Conservation (phyloP, 2,329 filamentous ascomycete genomes). For the Madurella mycetomatis region DNA sequence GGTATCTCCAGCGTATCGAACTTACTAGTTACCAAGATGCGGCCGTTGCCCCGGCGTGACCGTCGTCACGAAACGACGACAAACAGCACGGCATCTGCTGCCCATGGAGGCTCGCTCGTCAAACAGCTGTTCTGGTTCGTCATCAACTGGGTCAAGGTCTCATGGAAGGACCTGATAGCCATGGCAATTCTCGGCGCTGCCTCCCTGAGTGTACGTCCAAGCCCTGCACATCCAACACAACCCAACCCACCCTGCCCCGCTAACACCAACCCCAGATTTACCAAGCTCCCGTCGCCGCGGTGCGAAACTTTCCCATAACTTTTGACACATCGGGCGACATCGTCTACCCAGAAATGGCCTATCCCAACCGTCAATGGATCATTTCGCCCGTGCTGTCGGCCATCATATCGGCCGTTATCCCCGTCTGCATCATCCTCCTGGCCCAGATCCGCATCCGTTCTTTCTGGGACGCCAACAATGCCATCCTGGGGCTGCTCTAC, state of each 20-base stretch:
- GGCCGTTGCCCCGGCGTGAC: constrained; percentile 2
- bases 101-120: neutral
- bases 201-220: constrained; percentile 28
- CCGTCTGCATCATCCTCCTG: constrained; percentile 59
- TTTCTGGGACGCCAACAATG: constrained; percentile 70
- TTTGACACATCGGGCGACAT: constrained; percentile 56
- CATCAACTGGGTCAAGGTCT: constrained; percentile 51
- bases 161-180: constrained; percentile 56
- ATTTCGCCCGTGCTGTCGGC: constrained; percentile 57
- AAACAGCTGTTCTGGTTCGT: constrained; percentile 20
- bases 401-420: constrained; percentile 53
- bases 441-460: constrained; percentile 64
- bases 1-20: too few relatives aligned
- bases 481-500: constrained; percentile 64
- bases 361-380: constrained; percentile 59
- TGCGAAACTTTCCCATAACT: constrained; percentile 58
- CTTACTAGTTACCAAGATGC: neutral
- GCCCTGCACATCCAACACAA: neutral
- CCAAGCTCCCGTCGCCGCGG: constrained; percentile 49
- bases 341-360: constrained; percentile 60
- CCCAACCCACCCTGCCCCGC: neutral
- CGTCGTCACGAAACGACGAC: neutral
- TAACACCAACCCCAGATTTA: constrained; percentile 39
- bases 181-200: constrained; percentile 52
- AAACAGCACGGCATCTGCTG: neutral